Evolutionary conservation across 1,284 basidiomycete species (phyloP).

Genomic region (Rhodotorula sp.): DNA sequence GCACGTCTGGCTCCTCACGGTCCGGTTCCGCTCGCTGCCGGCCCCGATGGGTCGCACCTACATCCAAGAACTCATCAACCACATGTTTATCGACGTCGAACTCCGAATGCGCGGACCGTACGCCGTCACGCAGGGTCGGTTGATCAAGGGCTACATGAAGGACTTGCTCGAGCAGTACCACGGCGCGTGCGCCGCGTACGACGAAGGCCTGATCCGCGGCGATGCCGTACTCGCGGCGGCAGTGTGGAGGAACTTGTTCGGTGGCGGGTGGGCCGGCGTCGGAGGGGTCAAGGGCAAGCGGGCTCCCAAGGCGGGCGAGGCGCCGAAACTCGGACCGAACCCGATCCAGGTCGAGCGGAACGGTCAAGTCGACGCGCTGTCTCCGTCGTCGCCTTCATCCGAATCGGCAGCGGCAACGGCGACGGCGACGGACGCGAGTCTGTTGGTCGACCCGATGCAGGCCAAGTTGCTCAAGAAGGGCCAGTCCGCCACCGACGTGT

Average conservation of each 20-base stretch:
- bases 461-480: constrained; percentile 38
- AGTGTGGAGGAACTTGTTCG: constrained; percentile 87
- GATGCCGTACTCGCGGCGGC: constrained; percentile 81
- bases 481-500: constrained; percentile 34
- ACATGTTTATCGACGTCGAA: constrained; percentile 95
- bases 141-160: constrained; percentile 87
- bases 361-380: constrained; percentile 6
- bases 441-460: constrained; percentile 38
- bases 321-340: constrained; percentile 55
- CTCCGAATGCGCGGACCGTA: constrained; percentile 76
- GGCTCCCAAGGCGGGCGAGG: constrained; percentile 51
- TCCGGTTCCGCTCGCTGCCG: constrained; percentile 81
- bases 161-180: constrained; percentile 86
- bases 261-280: constrained; percentile 52
- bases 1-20: constrained; percentile 86
- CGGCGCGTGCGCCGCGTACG: constrained; percentile 76
- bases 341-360: constrained; percentile 18
- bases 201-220: constrained; percentile 68
- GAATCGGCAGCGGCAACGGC: too few relatives aligned
- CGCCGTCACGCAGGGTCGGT: constrained; percentile 67
- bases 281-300: constrained; percentile 50
- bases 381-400: neutral
- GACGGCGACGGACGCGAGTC: neutral
- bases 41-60: constrained; percentile 62
- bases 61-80: constrained; percentile 81